Base-by-base conservation (phyloP, 352 stramenopile species). In the Globisporangium rhizosaccharum region DNA sequence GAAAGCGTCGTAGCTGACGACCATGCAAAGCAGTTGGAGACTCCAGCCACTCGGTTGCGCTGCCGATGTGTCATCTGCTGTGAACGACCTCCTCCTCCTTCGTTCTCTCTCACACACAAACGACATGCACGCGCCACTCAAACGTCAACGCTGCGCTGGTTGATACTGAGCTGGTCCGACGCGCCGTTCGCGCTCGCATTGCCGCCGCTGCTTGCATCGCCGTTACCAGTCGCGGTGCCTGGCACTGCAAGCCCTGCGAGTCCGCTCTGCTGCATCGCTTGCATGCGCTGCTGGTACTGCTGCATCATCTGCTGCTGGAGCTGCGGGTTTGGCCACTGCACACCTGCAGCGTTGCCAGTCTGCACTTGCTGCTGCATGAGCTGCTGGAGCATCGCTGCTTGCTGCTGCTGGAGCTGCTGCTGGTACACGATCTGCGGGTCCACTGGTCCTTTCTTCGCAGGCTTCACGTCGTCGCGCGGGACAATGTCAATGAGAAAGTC, bases 401-500 rank as follows among this genome's bases (percentile, higher is more conserved):
- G 85, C 53, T 95, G 85, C 61, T 95, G 85, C 65, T 95, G 85
- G 14, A 93, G 63, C 51, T 95, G 85, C 64, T 95, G 85, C 66
- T 95, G 85, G 72, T 92, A 95, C 41, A 92, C 76, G 18, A 81
- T 67, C 63, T 92, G 83, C 12, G 83, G 70, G 55, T 92, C 85
- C 58, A 79, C 67, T 0, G 79, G 68, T 17, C 79, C 80, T 77
- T 95, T 95, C 62, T 95, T 95, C 51, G 82, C 76, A 0, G 84
- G 82, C 65, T 93, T 95, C 57, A 95, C 88, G 59, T 95, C 85
- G 51, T 95, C 85, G 10, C 85, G 76, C 9, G 89, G 89, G 42
- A 97, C 87, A 55, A 97, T 94, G 60, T 97, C 89, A 44, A 96
- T 96, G 30, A 97, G 76, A 62, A 97, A 97, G 59, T 97, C 89